Evolutionary conservation across 179 eudicot genomes (phyloP).

Genomic region (Heliamphora pulchella): DNA sequence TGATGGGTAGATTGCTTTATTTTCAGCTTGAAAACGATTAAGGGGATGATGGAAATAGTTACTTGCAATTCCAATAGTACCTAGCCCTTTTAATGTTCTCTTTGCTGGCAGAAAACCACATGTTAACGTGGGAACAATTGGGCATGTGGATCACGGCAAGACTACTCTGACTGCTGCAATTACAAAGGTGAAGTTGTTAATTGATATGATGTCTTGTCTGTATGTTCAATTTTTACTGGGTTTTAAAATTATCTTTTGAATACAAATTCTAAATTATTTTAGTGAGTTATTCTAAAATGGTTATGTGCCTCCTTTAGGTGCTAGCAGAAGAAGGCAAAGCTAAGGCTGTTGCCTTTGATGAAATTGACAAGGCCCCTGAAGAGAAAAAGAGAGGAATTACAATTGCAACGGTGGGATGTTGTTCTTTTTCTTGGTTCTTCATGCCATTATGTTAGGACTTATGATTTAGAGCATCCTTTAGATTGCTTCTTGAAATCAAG

Average conservation of each 20-base stretch:
- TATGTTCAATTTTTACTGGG: not conserved
- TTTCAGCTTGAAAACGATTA: not conserved
- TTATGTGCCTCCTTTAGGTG: slow-evolving; percentile 41
- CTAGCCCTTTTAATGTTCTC: not conserved
- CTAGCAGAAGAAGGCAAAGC: slow-evolving; percentile 87
- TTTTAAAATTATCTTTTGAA: not conserved
- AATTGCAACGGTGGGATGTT: slow-evolving; percentile 63
- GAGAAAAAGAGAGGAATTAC: slow-evolving; percentile 96
- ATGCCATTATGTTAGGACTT: not conserved
- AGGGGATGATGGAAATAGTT: not conserved
- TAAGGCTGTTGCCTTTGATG: slow-evolving; percentile 91
- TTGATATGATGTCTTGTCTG: not conserved
- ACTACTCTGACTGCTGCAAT: slow-evolving; percentile 97
- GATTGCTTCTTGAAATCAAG: not conserved
- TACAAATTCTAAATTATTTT: not conserved
- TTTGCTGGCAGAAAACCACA: slow-evolving; percentile 68
- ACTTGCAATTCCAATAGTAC: not conserved
- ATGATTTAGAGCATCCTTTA: not conserved
- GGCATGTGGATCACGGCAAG: slow-evolving; percentile 98
- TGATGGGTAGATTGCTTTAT: not conserved
- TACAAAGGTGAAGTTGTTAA: slow-evolving; percentile 51
- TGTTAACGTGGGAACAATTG: slow-evolving; percentile 93
- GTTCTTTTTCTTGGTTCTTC: slow-evolving; percentile 5
- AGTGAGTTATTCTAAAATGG: not conserved
- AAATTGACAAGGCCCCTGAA: slow-evolving; percentile 98